Evolutionary conservation across 192 early-diverging fungal genomes (phyloP).

Genomic region (Glomus cerebriforme): DNA sequence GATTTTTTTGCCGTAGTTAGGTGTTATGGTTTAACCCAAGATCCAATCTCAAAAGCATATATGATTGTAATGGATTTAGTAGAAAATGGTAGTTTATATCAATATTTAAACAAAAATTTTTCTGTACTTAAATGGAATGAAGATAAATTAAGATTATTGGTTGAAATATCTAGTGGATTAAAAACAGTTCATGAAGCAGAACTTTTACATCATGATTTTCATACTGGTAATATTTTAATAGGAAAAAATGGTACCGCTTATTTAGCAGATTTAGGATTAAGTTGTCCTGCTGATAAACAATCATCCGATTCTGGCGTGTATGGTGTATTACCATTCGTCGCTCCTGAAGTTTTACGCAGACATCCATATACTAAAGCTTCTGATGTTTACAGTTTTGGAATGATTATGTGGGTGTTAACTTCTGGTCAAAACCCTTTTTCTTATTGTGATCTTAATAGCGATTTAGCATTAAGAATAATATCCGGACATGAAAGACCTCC

Average conservation of each 20-base stretch:
- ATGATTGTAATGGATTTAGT: constrained; percentile 42
- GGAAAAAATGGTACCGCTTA: neutral
- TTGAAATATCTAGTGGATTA: constrained; percentile 40
- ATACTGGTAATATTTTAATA: constrained; percentile 30
- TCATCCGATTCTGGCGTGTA: neutral
- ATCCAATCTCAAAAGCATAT: constrained; percentile 35
- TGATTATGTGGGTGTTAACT: constrained; percentile 49
- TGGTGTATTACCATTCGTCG: constrained; percentile 46
- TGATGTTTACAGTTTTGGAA: constrained; percentile 45
- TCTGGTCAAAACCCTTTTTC: constrained; percentile 41
- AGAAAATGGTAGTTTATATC: constrained; percentile 36
- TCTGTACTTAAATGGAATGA: constrained; percentile 27
- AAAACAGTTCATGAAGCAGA: constrained; percentile 43
- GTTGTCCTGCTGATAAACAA: constrained; percentile 3
- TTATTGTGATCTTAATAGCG: neutral
- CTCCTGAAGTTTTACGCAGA: constrained; percentile 41
- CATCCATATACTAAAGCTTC: constrained; percentile 38
- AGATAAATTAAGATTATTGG: constrained; percentile 37
- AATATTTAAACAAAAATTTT: constrained; percentile 40
- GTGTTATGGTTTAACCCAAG: constrained; percentile 16
- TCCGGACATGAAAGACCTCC: neutral
- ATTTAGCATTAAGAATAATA: neutral
- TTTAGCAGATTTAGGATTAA: constrained; percentile 41
- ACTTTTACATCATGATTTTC: constrained; percentile 44
- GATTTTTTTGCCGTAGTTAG: neutral